phyloP scores from a whole-genome alignment of 73 alveolate species.

The Paramecium caudatum region DNA sequence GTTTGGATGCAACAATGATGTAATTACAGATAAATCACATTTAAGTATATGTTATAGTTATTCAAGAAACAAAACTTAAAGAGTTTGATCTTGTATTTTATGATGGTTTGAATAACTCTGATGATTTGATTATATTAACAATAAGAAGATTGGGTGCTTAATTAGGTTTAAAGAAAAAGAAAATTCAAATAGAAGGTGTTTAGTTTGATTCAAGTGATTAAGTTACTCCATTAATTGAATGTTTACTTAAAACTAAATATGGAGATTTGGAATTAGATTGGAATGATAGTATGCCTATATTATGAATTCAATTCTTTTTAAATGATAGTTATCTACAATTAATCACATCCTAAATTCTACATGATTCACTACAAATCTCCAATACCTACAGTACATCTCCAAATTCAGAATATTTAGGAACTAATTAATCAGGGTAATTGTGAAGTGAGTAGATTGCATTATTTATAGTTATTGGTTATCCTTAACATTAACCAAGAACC shows the following conservation, averaged over 20 bases:
- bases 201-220: conserved; percentile 62
- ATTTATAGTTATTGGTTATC: not conserved
- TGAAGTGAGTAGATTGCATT: conserved; percentile 29
- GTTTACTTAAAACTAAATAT: conserved; percentile 77
- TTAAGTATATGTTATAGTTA: not conserved
- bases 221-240: conserved; percentile 78
- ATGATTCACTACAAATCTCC: not conserved
- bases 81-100: conserved; percentile 82
- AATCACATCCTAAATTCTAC: conserved; percentile 27
- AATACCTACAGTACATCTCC: conserved; percentile 35
- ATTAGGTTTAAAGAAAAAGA: conserved; percentile 67
- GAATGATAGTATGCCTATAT: conserved; percentile 76
- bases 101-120: conserved; percentile 81
- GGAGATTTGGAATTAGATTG: conserved; percentile 74
- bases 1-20: conserved; percentile 78
- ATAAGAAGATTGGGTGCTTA: conserved; percentile 69
- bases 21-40: conserved; percentile 23
- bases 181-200: conserved; percentile 8
- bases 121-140: conserved; percentile 80
- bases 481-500: not conserved
- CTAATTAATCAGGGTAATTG: conserved; percentile 6
- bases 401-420: conserved; percentile 60
- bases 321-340: conserved; percentile 27
- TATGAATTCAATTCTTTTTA: conserved; percentile 63
- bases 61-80: not conserved